Base-by-base conservation (phyloP, 2,329 filamentous ascomycete species). In the Xylariaceae sp. region DNA sequence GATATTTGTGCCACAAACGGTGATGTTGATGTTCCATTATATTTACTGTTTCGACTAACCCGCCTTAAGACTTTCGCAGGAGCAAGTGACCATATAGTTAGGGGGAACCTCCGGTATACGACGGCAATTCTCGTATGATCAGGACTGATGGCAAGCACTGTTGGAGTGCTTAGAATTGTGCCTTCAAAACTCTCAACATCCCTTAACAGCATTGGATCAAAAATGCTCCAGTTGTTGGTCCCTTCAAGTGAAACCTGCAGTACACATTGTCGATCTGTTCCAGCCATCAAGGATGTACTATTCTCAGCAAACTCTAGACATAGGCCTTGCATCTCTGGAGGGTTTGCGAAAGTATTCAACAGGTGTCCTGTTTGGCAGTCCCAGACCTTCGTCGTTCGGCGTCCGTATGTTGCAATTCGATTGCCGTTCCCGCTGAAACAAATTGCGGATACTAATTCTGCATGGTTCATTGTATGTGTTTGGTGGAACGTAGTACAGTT, bases 371-470 rank as follows among this genome's bases (percentile, higher is more conserved):
- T 9, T 26, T 26, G 23, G 9, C 23, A 26, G 9, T 68, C 53
- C 69, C 69, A 71, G 7, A 73, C 32, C 19, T 63, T 69, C 0
- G 61, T 67, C 1, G 66, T 69, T 7, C 37, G 46, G 29, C 61
- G 68, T 6, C 70, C 70, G 26, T 69, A 71, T 2, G 64, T 72
- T n/a, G 59, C 67, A 7, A 71, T 2, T 1, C 63, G n/a, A 2
- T 51, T 63, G 1, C 53, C 66, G 3, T 54, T 57, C 4, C n/a
- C 54, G 51, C 68, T 66, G 2, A 66, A 18, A 9, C 65, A 55
- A 20, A 70, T 67, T 20, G 26, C 54, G 14, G 57, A 50, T 1
- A 71, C 44, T 0, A 59, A 44, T 47, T 70, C 69, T 2, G 53
- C 55, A 43, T 69, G 65, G 0, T 56, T 37, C 1, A 67, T 48